A percentile compares a stretch with the other conserved stretches of the same genome.
phyloP scores from a whole-genome alignment of 2,329 filamentous ascomycete species.

The Penicillium concentricum region DNA sequence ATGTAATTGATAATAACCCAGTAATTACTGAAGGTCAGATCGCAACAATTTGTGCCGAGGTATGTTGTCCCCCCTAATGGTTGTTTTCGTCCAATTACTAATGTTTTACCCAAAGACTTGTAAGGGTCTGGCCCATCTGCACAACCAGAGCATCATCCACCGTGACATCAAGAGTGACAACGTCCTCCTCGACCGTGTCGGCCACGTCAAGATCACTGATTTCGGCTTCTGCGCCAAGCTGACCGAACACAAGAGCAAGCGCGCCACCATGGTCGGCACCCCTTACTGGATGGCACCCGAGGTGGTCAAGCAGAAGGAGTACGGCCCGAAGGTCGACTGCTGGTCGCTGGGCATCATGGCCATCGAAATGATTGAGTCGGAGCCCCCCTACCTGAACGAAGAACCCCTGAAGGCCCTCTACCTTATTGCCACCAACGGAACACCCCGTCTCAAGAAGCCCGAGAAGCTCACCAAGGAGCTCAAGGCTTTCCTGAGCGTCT shows the following conservation, averaged over 20 bases:
- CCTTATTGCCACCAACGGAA: constrained; percentile 96
- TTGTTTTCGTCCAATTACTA: constrained; percentile 7
- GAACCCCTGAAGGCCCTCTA: constrained; percentile 96
- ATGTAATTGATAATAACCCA: constrained; percentile 97
- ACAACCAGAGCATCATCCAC: constrained; percentile 96
- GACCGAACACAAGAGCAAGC: constrained; percentile 93
- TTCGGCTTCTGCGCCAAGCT: constrained; percentile 99
- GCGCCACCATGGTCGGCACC: constrained; percentile 97
- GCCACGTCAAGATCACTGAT: constrained; percentile 98
- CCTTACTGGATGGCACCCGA: constrained; percentile 99
- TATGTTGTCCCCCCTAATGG: constrained; percentile 46
- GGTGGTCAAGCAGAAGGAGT: constrained; percentile 99
- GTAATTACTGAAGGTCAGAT: constrained; percentile 96
- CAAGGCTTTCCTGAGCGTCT: constrained; percentile 94
- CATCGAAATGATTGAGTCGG: constrained; percentile 99
- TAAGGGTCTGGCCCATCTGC: constrained; percentile 88
- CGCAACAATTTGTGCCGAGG: constrained; percentile 93
- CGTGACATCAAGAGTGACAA: constrained; percentile 99
- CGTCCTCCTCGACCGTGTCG: constrained; percentile 86
- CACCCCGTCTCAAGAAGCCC: constrained; percentile 93
- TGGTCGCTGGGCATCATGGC: constrained; percentile 99
- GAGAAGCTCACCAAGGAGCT: constrained; percentile 97
- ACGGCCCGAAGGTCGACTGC: constrained; percentile 96
- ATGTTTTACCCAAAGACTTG: constrained; percentile 67
- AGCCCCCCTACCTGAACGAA: constrained; percentile 96